Conservation (phyloP, 345 rosid species). For the Angophora floribunda region DNA sequence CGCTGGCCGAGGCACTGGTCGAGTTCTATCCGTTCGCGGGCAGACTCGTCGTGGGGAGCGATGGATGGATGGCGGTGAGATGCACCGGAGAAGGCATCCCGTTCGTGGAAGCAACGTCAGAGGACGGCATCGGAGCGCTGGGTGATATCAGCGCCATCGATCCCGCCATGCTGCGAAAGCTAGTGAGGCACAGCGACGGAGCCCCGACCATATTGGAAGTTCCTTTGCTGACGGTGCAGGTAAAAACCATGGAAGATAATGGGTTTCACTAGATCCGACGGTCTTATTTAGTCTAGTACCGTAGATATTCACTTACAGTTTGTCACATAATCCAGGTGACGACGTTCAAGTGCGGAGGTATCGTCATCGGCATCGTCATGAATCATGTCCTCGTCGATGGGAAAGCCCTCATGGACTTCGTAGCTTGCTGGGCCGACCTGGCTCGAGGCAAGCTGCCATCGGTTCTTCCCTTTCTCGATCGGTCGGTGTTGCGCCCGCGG, state of each 20-base stretch:
- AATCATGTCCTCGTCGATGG: neutral
- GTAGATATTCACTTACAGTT: neutral
- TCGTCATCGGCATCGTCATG: neutral
- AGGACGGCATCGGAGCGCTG: neutral
- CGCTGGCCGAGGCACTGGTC: neutral
- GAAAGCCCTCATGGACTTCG: neutral
- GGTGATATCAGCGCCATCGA: neutral
- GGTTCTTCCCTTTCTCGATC: neutral
- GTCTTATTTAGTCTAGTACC: no score
- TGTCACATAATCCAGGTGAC: neutral
- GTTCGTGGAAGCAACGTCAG: neutral
- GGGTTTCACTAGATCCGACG: no score
- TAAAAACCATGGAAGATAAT: neutral
- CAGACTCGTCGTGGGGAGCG: neutral
- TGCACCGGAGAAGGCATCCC: neutral
- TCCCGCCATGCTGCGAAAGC: neutral
- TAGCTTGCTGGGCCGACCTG: neutral
- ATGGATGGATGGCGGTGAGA: neutral
- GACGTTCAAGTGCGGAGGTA: neutral
- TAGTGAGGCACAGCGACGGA: neutral
- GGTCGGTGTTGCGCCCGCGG: neutral
- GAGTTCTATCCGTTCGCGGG: neutral
- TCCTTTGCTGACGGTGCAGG: neutral
- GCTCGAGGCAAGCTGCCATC: neutral
- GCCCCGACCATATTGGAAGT: neutral